Conservation (phyloP, 1,284 basidiomycete genomes). For the Chalciporus sp. region DNA sequence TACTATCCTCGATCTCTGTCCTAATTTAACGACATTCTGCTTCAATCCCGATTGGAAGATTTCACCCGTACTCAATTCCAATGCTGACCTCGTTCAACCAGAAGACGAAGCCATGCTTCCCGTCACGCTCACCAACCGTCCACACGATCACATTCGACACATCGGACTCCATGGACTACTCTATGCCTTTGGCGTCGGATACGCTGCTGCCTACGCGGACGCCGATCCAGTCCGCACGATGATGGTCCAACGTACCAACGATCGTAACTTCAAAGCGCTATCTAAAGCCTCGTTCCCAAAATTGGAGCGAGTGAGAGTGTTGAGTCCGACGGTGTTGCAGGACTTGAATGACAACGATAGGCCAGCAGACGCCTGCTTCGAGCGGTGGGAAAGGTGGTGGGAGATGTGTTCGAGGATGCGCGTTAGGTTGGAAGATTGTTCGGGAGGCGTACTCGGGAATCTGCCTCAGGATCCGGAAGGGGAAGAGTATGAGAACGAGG, state of each 20-base stretch:
- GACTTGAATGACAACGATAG: conserved; percentile 59
- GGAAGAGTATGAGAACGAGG: conserved; percentile 38
- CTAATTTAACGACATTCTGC: conserved; percentile 57
- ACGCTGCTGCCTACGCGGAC: conserved; percentile 41
- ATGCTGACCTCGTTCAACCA: conserved; percentile 26
- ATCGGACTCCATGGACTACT: conserved; percentile 71
- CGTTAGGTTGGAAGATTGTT: conserved; percentile 68
- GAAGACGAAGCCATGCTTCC: conserved; percentile 34
- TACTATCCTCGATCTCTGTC: conserved; percentile 62
- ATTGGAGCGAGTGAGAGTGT: conserved; percentile 55
- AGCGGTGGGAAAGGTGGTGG: conserved; percentile 75
- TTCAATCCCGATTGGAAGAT: conserved; percentile 75
- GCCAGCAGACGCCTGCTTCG: conserved; percentile 46
- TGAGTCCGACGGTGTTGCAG: conserved; percentile 55
- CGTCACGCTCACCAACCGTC: conserved; percentile 44
- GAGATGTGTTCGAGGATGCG: conserved; percentile 47
- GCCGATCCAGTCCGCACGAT: conserved; percentile 47
- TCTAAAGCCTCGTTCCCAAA: conserved; percentile 59
- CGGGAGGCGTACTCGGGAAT: conserved; percentile 57
- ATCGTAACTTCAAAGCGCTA: conserved; percentile 62
- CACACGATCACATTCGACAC: conserved; percentile 58
- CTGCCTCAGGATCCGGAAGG: conserved; percentile 49
- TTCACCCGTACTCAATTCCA: conserved; percentile 33
- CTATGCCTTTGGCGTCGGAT: conserved; percentile 69
- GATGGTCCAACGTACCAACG: conserved; percentile 59